phyloP scores from a whole-genome alignment of 176 grass and related monocot species.

The Bolboschoenus planiculmis region DNA sequence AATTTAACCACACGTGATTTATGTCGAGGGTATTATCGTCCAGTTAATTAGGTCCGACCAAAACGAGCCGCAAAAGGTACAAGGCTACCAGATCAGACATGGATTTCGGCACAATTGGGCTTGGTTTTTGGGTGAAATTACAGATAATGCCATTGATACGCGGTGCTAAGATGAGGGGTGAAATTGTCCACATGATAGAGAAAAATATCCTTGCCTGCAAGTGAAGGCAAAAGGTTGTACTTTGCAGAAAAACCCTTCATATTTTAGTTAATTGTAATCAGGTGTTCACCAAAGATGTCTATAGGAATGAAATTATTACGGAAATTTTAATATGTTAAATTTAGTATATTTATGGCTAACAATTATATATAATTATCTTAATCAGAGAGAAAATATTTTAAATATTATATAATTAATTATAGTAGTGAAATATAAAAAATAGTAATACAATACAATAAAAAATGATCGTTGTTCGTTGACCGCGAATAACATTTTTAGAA shows the following conservation, averaged over 20 bases:
- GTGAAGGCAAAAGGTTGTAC: background rate
- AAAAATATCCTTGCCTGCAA: slow-evolving; percentile 4
- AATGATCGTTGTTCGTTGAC: too few species aligned
- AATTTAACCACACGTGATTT: background rate
- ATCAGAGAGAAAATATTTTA: too few species aligned
- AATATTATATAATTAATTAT: too few species aligned
- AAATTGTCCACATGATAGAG: background rate
- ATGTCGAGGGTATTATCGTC: slow-evolving; percentile 12
- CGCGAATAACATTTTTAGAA: too few species aligned
- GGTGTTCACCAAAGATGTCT: background rate
- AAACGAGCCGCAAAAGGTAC: slow-evolving; percentile 20
- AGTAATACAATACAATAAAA: too few species aligned
- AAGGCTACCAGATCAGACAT: background rate
- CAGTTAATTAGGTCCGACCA: background rate
- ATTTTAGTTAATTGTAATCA: too few species aligned
- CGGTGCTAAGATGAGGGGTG: background rate
- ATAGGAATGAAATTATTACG: too few species aligned
- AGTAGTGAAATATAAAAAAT: too few species aligned
- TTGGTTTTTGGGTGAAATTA: background rate
- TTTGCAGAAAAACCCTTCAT: background rate
- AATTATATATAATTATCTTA: too few species aligned
- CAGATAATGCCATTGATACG: slow-evolving; percentile 11
- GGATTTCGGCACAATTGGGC: background rate
- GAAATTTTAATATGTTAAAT: too few species aligned
- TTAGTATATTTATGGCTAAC: too few species aligned